phyloP scores from a whole-genome alignment of 139 green algal genomes.

The Chlorella sp. region DNA sequence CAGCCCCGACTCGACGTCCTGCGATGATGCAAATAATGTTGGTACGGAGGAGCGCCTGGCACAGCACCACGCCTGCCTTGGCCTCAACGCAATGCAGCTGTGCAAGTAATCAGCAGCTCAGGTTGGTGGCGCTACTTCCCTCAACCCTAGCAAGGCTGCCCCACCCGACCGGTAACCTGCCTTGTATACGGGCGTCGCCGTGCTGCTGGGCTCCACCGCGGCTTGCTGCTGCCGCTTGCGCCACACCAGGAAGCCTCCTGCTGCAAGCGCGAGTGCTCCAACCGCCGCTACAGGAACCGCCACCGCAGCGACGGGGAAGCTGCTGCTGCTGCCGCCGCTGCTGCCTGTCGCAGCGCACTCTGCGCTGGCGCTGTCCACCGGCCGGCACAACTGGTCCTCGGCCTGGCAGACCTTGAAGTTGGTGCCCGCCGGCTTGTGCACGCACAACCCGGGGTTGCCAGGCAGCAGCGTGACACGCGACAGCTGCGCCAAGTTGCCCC shows the following conservation, averaged over 20 bases:
- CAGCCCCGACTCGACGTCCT: conserved; percentile 5
- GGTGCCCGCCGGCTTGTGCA: background rate
- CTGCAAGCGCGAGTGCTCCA: background rate
- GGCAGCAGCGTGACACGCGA: conserved; percentile 9
- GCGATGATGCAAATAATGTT: too few relatives aligned
- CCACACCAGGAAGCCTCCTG: background rate
- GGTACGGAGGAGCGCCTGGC: too few relatives aligned
- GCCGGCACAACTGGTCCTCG: background rate
- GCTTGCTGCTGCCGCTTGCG: background rate
- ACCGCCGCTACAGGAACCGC: background rate
- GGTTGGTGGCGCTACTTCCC: too few relatives aligned
- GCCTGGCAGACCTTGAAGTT: conserved; percentile 12
- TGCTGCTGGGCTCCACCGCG: background rate
- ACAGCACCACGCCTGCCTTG: background rate
- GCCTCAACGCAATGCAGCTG: too few relatives aligned
- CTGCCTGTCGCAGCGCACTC: background rate
- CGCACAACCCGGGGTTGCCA: conserved; percentile 35
- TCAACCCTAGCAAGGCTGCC: background rate
- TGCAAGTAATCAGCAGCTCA: too few relatives aligned
- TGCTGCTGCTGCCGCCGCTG: background rate
- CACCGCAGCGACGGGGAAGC: conserved; percentile 14
- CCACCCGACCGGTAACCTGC: background rate
- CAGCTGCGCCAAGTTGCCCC: background rate
- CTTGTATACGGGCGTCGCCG: background rate
- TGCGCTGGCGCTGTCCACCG: too few relatives aligned